phyloP scores from a whole-genome alignment of 345 rosid genomes.

The Eucalyptus paniculata region DNA sequence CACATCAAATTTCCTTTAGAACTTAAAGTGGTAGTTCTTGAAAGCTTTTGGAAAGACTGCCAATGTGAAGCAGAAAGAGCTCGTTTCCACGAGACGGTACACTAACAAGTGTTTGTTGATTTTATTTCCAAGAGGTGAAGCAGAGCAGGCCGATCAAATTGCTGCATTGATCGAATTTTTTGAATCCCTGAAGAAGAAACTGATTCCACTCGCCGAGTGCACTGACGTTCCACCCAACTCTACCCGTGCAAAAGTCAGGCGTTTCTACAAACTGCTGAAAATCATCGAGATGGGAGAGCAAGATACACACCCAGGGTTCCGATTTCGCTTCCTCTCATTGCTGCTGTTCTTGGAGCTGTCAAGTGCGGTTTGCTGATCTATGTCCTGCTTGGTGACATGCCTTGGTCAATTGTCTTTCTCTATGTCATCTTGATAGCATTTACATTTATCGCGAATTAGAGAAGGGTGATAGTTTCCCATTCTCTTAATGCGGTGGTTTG shows the following conservation, averaged over 20 bases:
- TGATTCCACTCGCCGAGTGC: not conserved
- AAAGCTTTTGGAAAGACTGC: not conserved
- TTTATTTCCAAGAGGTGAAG: not conserved
- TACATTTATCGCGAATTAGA: not conserved
- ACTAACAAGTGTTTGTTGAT: not conserved
- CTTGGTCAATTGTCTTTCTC: not conserved
- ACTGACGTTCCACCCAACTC: not conserved
- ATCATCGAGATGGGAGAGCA: not conserved
- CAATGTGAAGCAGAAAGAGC: not conserved
- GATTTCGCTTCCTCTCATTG: not conserved
- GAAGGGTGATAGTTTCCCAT: fast-evolving
- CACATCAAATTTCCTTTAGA: not conserved
- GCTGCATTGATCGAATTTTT: fast-evolving
- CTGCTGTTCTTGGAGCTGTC: not conserved
- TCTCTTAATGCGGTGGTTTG: fast-evolving
- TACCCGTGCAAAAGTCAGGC: not conserved
- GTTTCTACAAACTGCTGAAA: not conserved
- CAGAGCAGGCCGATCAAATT: not conserved
- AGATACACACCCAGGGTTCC: not conserved
- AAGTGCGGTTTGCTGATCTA: not conserved
- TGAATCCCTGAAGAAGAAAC: not conserved
- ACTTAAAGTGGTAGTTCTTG: not conserved
- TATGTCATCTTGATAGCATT: fast-evolving
- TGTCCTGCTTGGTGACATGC: not conserved
- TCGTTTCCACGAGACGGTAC: not conserved